A percentile compares a stretch with the other conserved stretches of the same genome.
Evolutionary conservation across 352 stramenopile species (phyloP).

Genomic region (Thraustochytrium sp.): DNA sequence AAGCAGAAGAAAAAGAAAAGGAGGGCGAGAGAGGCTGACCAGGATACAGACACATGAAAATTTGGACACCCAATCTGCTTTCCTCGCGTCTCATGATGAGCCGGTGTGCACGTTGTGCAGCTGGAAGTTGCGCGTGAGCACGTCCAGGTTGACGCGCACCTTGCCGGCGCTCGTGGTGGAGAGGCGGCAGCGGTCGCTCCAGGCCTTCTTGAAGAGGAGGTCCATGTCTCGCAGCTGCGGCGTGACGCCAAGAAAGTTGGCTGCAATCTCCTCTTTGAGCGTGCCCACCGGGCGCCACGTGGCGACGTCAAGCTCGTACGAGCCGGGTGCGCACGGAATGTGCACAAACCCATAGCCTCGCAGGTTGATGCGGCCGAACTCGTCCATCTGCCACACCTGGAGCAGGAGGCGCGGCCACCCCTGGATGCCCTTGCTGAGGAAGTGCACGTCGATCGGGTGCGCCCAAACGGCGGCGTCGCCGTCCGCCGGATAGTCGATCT

Average conservation of each 20-base stretch:
- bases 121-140: conserved; percentile 23
- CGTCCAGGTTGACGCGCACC: neutral
- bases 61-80: no score
- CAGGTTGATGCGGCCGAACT: conserved; percentile 43
- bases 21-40: neutral
- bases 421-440: conserved; percentile 41
- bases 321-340: conserved; percentile 29
- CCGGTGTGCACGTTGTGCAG: conserved; percentile 22
- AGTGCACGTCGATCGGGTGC: conserved; percentile 50
- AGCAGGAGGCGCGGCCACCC: conserved; percentile 47
- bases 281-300: conserved; percentile 48
- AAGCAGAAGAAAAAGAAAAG: neutral
- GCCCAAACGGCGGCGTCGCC: conserved; percentile 41
- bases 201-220: conserved; percentile 21
- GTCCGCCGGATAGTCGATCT: conserved; percentile 44
- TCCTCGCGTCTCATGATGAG: neutral
- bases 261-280: conserved; percentile 44
- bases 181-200: conserved; percentile 28
- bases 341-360: conserved; percentile 45
- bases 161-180: neutral
- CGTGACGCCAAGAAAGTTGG: conserved; percentile 39
- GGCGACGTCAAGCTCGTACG: conserved; percentile 33
- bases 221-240: conserved; percentile 40
- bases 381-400: conserved; percentile 48
- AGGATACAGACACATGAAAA: neutral